Evolutionary conservation across 257 asterid species (phyloP), one percentile per base, ranked within the genome.

Genomic region (Ballota nigra): DNA sequence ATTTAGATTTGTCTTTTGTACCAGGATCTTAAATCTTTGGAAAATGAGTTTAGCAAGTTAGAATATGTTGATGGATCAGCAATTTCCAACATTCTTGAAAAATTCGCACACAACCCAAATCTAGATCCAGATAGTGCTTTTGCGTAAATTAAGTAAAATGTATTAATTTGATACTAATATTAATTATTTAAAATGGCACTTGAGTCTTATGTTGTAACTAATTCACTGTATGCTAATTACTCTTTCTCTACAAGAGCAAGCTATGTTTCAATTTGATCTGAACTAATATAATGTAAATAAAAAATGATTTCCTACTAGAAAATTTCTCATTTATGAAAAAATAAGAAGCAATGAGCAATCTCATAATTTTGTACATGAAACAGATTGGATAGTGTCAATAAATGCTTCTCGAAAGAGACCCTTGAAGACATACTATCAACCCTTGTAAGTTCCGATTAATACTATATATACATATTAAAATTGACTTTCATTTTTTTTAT

Each of bases 351-450:
- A n/a, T n/a, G n/a, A n/a, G n/a, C n/a, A n/a, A 16, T 5, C 10
- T 6, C 6, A 49, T 16, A 5, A 49, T n/a, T 49, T 16, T 47
- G 12, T 49, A 6, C 24, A 16, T 41, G 31, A 9, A 58, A 58
- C 43, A 70, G 68, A 15, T 57, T 70, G 75, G 68, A 70, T n/a
- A 58, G 10, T 15, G 41, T 70, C 43, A 26, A 58, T n/a, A 70
- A 57, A 40, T 70, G 75, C 20, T 70, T 70, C 20, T 70, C 75
- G 5, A 40, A 40, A 56, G 22, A 57, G 2, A 70, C 68, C 0
- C 49, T 59, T 8, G 75, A 70, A 58, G 75, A 70, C 12, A 70
- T 70, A 58, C 45, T 70, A 33, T 58, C 59, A 3, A n/a, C 67
- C 13, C 75, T 70, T 4, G 75, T 70, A 70, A 70, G 66, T 70